Conservation (phyloP, 1,139 yeast genomes). For the Nakaseomyces delphensis region DNA sequence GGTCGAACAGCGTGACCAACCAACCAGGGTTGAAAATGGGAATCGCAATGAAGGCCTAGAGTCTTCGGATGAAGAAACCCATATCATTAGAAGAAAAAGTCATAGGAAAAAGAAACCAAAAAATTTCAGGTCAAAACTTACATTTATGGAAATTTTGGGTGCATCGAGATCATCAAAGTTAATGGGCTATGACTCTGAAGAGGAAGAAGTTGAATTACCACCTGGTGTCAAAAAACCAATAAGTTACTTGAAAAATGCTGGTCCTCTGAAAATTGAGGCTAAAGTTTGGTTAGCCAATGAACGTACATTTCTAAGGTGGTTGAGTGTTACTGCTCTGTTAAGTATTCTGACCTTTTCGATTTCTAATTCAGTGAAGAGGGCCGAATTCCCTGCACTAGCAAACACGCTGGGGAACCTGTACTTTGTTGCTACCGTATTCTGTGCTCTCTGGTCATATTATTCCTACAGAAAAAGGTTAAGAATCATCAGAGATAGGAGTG, state of each 20-base stretch:
- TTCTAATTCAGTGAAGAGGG: conserved; percentile 62
- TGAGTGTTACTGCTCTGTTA: conserved; percentile 79
- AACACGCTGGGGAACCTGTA: conserved; percentile 64
- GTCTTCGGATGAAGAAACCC: conserved; percentile 35
- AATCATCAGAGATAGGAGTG: conserved; percentile 72
- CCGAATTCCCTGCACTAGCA: conserved; percentile 52
- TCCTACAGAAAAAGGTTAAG: conserved; percentile 63
- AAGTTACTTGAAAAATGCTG: conserved; percentile 71
- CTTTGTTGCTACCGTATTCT: conserved; percentile 70
- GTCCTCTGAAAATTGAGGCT: conserved; percentile 89
- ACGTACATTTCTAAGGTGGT: conserved; percentile 94
- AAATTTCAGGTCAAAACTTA: conserved; percentile 16
- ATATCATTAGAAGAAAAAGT: conserved; percentile 12
- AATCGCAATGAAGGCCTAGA: conserved; percentile 41
- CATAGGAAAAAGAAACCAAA: conserved; percentile 10
- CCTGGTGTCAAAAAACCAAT: conserved; percentile 83
- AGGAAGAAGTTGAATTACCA: conserved; percentile 77
- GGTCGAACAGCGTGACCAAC: background rate
- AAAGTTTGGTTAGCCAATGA: conserved; percentile 98
- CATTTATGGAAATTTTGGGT: conserved; percentile 24
- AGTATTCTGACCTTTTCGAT: conserved; percentile 83
- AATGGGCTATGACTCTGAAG: conserved; percentile 73
- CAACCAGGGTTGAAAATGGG: conserved; percentile 24
- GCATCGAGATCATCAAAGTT: conserved; percentile 33
- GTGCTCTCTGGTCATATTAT: conserved; percentile 84